Percentiles rank a stretch among this genome's conserved stretches.
Conservation (phyloP, 208 protist species). For the Strigomonas oncopelti region DNA sequence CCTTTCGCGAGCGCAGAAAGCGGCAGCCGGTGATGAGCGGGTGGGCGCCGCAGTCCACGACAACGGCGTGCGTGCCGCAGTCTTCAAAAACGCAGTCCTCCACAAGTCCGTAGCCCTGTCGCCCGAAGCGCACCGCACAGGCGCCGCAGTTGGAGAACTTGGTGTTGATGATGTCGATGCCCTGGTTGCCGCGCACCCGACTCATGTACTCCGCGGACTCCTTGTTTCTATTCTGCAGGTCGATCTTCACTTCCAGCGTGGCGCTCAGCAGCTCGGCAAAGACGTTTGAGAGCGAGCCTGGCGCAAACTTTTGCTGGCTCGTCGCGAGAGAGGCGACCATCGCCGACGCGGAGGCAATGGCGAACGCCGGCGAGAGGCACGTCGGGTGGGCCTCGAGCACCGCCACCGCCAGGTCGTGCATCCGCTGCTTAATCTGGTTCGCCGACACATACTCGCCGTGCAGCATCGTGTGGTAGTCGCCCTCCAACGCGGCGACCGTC, state of each 20-base stretch:
- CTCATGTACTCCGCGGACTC: conserved; percentile 30
- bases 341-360: conserved; percentile 12
- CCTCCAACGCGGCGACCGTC: conserved; percentile 16
- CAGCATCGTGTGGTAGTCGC: conserved; percentile 19
- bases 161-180: conserved; percentile 70
- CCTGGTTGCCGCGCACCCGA: conserved; percentile 54
- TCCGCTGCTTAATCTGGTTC: neutral
- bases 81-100: conserved; percentile 78
- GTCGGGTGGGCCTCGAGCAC: conserved; percentile 42
- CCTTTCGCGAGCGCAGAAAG: conserved; percentile 56
- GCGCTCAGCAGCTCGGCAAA: conserved; percentile 33
- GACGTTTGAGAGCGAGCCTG: conserved; percentile 17
- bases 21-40: conserved; percentile 80
- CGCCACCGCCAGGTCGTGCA: conserved; percentile 20
- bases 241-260: conserved; percentile 25
- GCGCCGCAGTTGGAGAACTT: conserved; percentile 70
- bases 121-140: conserved; percentile 76
- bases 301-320: neutral
- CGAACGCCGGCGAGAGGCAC: conserved; percentile 38
- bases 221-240: conserved; percentile 7
- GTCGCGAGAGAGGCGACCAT: conserved; percentile 11
- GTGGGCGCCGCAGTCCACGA: conserved; percentile 67
- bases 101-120: conserved; percentile 68
- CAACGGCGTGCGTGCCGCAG: conserved; percentile 65
- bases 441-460: neutral